Base-by-base conservation (phyloP, 495 filamentous ascomycete species). In the Neurospora intermedia region DNA sequence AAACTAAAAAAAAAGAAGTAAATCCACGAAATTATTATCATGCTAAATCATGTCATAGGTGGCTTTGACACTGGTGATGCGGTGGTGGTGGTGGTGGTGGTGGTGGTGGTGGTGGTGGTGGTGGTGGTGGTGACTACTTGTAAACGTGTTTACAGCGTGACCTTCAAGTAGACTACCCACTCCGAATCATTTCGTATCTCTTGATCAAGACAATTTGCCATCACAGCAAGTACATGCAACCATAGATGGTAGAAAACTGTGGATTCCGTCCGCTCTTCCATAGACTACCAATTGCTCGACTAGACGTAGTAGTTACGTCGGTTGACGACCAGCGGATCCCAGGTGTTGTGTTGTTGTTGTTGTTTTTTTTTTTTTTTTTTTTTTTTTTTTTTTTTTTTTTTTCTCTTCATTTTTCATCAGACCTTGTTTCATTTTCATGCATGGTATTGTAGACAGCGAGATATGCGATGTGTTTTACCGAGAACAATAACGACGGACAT, bases 231-330 rank as follows among this genome's bases (percentile, higher is more conserved):
- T 15, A 62, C 54, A 62, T 62, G 31, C 27, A 15, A 62, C 54
- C 23, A 62, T 35, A 62, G 23, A 27, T 31, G 15, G 23, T 62
- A 9, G 82, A 85, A 72, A 80, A 81, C 76, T 80, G 81, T 83
- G 83, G 79, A 83, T 83, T 82, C 84, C 83, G 84, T 85, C 81
- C 81, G 84, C 81, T 85, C 84, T 83, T 77, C 82, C 82, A 77
- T 84, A 81, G 78, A 13, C 54, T 13, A 84, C 81, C n/a, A 46
- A 46, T 31, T 31, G 27, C 27, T 31, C 27, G 27, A 31, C 27
- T 31, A 31, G n/a, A n/a, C n/a, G n/a, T n/a, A n/a, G 27, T 31
- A 31, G 27, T 31, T 31, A 31, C 27, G 27, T 31, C 3, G 27
- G 27, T 31, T 31, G 27, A 31, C 27, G 27, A 31, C 27, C 27